Base-by-base conservation (phyloP, 129 eudicot genomes). In the Heracleum sosnowskyi region DNA sequence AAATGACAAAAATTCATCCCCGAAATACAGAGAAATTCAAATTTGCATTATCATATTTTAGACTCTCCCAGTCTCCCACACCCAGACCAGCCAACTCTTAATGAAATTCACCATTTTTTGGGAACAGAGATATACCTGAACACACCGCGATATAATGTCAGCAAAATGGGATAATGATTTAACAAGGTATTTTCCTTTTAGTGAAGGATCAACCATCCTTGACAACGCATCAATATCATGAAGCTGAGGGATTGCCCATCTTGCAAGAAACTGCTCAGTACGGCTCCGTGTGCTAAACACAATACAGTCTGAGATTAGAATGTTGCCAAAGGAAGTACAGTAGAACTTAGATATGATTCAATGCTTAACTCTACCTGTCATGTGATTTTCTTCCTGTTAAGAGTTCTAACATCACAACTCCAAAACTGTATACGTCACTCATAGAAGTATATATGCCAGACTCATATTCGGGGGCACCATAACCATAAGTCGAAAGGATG, bases 351-450 rank as follows among this genome's bases (percentile, higher is more conserved):
- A 40, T 40, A 10, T 20, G 2, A 22, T 39, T 71, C 16, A 3
- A 36, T 39, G 17, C 76, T 20, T 71, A 37, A 33, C 13, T 40
- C 7, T 91, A 93, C 98, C 90, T 91, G 86, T 93, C 98, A 51
- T 93, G 86, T n/a, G 98, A 88, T 91, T 77, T 86, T 78, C 98
- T 86, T 71, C 98, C 98, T 29, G 98, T 93, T 76, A 93, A 84
- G 40, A 93, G 91, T 86, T 93, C 98, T 57, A 93, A 76, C 98
- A 93, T 91, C 69, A 93, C 98, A 77, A 91, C 98, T 74, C 98
- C 98, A 79, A 93, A 93, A 82, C 98, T 93, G 85, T 89, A 93
- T 46, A 93, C 98, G 31, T 93, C 98, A 80, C 98, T 93, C 92
- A 89, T 88, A 22, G 82, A 60, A 36, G 96, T 93, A 78, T 89